These are phyloP conservation scores for Dactylellina haptotyla DNA, from an alignment of 2,329 filamentous ascomycete species.

Conservation along the genomic window DNA sequence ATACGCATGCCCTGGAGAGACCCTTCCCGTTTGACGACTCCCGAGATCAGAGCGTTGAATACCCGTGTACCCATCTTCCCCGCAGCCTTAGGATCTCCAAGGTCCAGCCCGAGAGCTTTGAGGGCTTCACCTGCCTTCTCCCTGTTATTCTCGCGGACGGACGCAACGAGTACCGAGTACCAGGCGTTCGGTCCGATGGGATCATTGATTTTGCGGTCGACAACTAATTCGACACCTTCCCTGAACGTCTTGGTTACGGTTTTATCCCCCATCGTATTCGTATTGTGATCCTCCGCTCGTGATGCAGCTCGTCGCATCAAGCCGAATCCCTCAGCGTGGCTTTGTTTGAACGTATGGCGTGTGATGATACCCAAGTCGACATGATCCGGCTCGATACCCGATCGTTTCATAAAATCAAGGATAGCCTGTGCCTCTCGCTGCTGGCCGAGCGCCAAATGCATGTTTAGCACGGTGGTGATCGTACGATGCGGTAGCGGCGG, in stretches of 20 bases:
- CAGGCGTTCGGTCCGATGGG: constrained; percentile 43
- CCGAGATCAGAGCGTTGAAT: constrained; percentile 33
- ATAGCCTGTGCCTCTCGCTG: constrained; percentile 41
- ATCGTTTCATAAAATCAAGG: constrained; percentile 51
- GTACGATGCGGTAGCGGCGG: constrained; percentile 31
- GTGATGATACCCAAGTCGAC: constrained; percentile 41
- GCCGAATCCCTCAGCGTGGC: constrained; percentile 20
- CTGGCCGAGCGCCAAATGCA: constrained; percentile 39
- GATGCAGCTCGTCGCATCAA: constrained; percentile 29
- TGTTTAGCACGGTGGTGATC: constrained; percentile 38
- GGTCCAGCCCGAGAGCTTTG: constrained; percentile 33
- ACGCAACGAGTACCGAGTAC: constrained; percentile 24
- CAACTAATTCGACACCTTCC: constrained; percentile 17
- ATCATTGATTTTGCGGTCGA: constrained; percentile 6
- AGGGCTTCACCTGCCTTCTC: constrained; percentile 34
- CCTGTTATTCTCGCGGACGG: constrained; percentile 25
- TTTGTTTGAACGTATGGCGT: constrained; percentile 33
- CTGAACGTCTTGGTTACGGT: constrained; percentile 14
- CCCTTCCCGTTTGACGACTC: constrained; percentile 37
- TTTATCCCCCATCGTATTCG: not conserved
- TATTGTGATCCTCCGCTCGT: constrained; percentile 9
- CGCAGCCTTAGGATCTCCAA: constrained; percentile 21
- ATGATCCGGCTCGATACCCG: constrained; percentile 36
- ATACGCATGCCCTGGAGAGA: constrained; percentile 49
- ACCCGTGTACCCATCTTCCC: constrained; percentile 46